Evolutionary conservation across 495 filamentous ascomycete genomes (phyloP), one percentile per base, ranked within the genome.

Genomic region (Monascus purpureus): DNA sequence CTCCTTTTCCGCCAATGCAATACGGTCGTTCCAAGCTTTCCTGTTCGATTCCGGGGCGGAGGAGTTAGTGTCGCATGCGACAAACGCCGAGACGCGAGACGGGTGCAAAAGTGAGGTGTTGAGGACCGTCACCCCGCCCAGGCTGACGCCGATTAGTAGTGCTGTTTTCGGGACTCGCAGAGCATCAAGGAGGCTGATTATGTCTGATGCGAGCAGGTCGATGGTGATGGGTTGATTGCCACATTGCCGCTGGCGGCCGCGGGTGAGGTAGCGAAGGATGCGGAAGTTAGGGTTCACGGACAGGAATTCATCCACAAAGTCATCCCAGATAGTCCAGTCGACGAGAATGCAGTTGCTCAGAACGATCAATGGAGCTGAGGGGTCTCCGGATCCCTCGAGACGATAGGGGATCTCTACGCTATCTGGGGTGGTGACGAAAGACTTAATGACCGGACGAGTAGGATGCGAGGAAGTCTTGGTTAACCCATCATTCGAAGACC

Each of bases 61-160:
- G 4, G 68, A 68, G 50, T 80, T 84, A 43, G 82, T 86, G 52
- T 87, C 82, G 56, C 82, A 87, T 7, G 77, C 65, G 22, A 87
- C 59, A 53, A 86, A 80, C 5, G 57, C 58, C 11, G 36, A 57
- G 3, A 86, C 45, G 22, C 67, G 57, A 0, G 54, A 38, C 0
- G 80, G 79, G 42, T 82, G 68, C 15, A 65, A 68, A 14, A 86
- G 65, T 1, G 78, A 73, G 31, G 75, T 72, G 40, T 78, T 76
- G 27, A 90, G 63, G 1, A 73, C 63, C 3, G 81, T 86, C 8
- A 76, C 76, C 26, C 82, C 82, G 39, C 82, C 82, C 52, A 86
- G 74, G 19, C 68, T 75, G 13, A 90, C 82, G 20, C 82, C 82
- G 31, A 86, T 63, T 4, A 85, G 37, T 0, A 65, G 59, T 30